A percentile compares a stretch with the other conserved stretches of the same genome.
Conservation (phyloP, 441 rosid genomes). For the Populus trichocarpa region DNA sequence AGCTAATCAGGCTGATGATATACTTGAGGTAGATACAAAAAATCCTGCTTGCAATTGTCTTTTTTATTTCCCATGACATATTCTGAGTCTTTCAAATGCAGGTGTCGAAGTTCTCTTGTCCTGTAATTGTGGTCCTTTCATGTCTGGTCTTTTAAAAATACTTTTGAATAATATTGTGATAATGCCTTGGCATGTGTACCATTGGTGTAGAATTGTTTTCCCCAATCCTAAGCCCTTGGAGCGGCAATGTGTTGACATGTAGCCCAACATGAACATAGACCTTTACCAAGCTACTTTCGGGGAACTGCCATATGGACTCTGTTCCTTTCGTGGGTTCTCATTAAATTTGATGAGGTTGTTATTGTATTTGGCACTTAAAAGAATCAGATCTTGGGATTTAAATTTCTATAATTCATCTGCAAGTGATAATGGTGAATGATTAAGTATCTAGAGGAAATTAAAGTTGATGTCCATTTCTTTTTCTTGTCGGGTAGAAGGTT, state of each 20-base stretch:
- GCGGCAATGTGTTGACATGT: background rate
- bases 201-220: background rate
- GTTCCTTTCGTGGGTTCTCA: background rate
- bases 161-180: background rate
- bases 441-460: background rate
- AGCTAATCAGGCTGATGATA: constrained; percentile 97
- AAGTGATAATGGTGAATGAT: background rate
- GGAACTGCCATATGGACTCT: background rate
- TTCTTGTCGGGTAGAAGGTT: background rate
- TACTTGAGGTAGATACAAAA: constrained; percentile 61
- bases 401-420: background rate
- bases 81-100: background rate
- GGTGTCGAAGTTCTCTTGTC: background rate
- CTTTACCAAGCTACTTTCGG: background rate
- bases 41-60: background rate
- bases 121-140: background rate
- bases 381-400: background rate
- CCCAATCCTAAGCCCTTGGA: background rate
- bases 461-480: background rate
- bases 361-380: background rate
- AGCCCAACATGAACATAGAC: background rate
- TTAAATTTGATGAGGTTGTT: background rate
- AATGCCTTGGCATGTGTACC: background rate
- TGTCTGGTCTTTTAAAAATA: background rate
- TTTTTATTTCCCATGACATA: background rate